Evolutionary conservation across 768 basidiomycete species (phyloP).

Genomic region (Termitomyces bulborhizus): DNA sequence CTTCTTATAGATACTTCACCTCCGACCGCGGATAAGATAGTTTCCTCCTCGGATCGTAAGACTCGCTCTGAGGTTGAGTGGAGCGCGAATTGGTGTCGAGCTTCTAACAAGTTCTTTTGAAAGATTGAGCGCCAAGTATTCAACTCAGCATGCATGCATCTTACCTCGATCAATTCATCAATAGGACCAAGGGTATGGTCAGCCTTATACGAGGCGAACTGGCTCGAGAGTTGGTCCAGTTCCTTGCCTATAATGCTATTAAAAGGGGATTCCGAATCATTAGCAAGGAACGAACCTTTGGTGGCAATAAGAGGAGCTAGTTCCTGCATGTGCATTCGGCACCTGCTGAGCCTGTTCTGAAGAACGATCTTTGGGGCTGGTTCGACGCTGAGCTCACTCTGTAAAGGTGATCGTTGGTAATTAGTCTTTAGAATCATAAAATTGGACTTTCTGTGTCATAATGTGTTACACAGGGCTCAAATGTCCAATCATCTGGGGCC

Average conservation of each 20-base stretch:
- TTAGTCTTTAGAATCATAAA: neutral
- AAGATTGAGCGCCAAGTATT: conserved; percentile 11
- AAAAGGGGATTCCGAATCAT: conserved; percentile 6
- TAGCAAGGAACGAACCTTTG: conserved; percentile 44
- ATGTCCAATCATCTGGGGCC: conserved; percentile 60
- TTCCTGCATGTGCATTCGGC: conserved; percentile 58
- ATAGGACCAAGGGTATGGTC: conserved; percentile 48
- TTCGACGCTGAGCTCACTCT: conserved; percentile 63
- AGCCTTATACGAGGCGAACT: conserved; percentile 40
- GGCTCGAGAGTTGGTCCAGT: conserved; percentile 39
- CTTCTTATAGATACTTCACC: conserved; percentile 34
- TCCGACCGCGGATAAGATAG: conserved; percentile 54
- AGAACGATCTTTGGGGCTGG: conserved; percentile 68
- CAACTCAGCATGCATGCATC: conserved; percentile 10
- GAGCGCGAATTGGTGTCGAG: conserved; percentile 50
- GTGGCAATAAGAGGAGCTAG: conserved; percentile 47
- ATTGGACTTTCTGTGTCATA: conserved; percentile 63
- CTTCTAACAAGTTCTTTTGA: conserved; percentile 55
- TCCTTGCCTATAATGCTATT: conserved; percentile 41
- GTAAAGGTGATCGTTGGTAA: neutral
- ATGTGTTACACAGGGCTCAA: conserved; percentile 67
- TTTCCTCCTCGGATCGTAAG: conserved; percentile 59
- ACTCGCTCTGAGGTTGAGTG: conserved; percentile 51
- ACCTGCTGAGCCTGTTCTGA: conserved; percentile 68
- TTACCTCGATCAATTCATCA: conserved; percentile 55